Conservation (phyloP, 176 grass and related monocot genomes). For the Phyllostachys edulis region DNA sequence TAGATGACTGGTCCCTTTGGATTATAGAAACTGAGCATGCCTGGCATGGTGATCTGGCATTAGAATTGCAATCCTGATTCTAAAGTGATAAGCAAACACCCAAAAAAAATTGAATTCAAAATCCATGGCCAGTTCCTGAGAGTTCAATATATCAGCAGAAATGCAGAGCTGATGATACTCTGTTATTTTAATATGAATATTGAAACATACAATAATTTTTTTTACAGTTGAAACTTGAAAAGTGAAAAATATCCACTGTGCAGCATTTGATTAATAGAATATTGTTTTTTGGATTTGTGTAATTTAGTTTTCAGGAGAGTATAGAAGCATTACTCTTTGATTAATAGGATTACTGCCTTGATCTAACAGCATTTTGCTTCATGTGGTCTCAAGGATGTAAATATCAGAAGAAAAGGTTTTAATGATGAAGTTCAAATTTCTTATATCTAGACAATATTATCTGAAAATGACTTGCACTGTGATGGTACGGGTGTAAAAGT, state of each 20-base stretch:
- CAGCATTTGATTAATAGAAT: background rate
- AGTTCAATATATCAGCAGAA: conserved; percentile 14
- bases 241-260: background rate
- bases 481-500: background rate
- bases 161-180: background rate
- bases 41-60: background rate
- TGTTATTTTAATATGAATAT: background rate
- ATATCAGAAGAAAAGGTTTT: background rate
- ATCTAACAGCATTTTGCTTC: background rate
- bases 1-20: background rate
- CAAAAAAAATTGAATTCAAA: background rate
- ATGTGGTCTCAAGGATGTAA: conserved; percentile 14
- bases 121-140: background rate
- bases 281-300: background rate
- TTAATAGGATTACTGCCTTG: background rate
- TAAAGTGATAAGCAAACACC: background rate
- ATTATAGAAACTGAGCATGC: background rate
- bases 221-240: background rate
- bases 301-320: conserved; percentile 13
- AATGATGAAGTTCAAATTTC: background rate
- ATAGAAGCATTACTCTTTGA: background rate
- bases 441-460: conserved; percentile 9
- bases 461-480: conserved; percentile 7
- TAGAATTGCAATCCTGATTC: background rate
- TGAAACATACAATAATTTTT: background rate